Evolutionary conservation across 2,329 filamentous ascomycete genomes (phyloP).

Genomic region (Alternaria tenuissima): DNA sequence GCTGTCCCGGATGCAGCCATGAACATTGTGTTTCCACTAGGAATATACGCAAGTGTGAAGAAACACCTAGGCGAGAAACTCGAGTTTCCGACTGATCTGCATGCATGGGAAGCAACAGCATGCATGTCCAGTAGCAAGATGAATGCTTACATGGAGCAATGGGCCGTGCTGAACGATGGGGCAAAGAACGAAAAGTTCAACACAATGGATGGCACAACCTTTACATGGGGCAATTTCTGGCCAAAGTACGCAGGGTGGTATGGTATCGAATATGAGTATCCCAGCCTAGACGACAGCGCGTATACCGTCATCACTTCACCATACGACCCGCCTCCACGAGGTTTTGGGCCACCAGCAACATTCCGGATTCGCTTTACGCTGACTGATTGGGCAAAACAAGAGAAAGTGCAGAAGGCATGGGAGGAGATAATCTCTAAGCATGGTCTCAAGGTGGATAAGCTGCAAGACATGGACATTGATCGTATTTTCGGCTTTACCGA

Average conservation of each 20-base stretch:
- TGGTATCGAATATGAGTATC: constrained; percentile 49
- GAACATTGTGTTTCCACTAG: constrained; percentile 60
- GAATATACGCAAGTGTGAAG: constrained; percentile 60
- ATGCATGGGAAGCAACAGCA: constrained; percentile 55
- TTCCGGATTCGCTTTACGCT: constrained; percentile 54
- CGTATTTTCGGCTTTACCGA: constrained; percentile 59
- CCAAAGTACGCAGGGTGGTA: constrained; percentile 58
- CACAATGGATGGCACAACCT: constrained; percentile 54
- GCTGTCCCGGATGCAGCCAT: constrained; percentile 60
- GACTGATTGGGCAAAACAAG: constrained; percentile 56
- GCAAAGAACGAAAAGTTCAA: constrained; percentile 61
- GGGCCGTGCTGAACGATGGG: constrained; percentile 56
- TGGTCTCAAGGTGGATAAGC: constrained; percentile 51
- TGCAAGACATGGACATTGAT: constrained; percentile 53
- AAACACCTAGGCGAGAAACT: constrained; percentile 54
- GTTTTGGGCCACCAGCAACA: constrained; percentile 55
- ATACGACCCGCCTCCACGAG: constrained; percentile 42
- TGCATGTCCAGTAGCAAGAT: constrained; percentile 57
- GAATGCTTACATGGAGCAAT: constrained; percentile 62
- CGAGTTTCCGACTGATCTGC: constrained; percentile 55
- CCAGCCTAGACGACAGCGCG: constrained; percentile 21
- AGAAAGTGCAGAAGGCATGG: constrained; percentile 57
- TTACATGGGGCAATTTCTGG: constrained; percentile 61
- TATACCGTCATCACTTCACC: constrained; percentile 29
- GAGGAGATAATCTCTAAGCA: constrained; percentile 54